Percentiles rank a stretch among this genome's conserved stretches.
Evolutionary conservation across 306 rosid species (phyloP).

Genomic region (Pachyrhizus erosus): DNA sequence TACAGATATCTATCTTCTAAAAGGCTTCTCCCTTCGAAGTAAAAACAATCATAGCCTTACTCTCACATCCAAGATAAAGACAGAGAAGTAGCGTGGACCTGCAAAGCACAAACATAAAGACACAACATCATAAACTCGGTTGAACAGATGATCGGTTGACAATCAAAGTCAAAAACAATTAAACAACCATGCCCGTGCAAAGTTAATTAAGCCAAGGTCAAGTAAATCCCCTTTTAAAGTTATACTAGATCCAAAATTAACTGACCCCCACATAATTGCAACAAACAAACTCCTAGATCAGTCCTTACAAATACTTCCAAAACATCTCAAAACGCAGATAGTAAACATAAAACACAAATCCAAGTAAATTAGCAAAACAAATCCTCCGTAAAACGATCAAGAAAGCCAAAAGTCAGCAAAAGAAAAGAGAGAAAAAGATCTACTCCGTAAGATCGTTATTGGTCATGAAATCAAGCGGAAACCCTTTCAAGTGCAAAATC

Average conservation of each 20-base stretch:
- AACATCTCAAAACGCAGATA: background rate
- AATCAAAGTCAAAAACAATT: slow-evolving; percentile 21
- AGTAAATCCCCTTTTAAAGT: background rate
- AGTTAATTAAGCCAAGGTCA: background rate
- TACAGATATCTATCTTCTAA: slow-evolving; percentile 24
- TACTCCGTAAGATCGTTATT: background rate
- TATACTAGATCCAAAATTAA: slow-evolving; percentile 40
- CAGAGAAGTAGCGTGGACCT: slow-evolving; percentile 39
- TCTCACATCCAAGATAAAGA: slow-evolving; percentile 9
- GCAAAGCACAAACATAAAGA: slow-evolving; percentile 39
- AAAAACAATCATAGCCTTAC: slow-evolving; percentile 13
- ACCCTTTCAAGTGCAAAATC: background rate
- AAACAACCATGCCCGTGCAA: background rate
- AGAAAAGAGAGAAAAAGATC: background rate
- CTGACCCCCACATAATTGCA: background rate
- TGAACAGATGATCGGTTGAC: background rate
- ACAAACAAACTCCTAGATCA: slow-evolving; percentile 15
- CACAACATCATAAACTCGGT: background rate
- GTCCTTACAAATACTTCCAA: background rate
- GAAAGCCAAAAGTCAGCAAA: slow-evolving; percentile 23
- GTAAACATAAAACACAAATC: background rate
- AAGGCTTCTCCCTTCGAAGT: slow-evolving; percentile 41
- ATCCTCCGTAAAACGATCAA: background rate
- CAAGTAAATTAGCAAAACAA: slow-evolving; percentile 22
- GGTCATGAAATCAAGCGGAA: background rate